Evolutionary conservation across 768 basidiomycete species (phyloP).

Genomic region (Hebeloma cylindrosporum): DNA sequence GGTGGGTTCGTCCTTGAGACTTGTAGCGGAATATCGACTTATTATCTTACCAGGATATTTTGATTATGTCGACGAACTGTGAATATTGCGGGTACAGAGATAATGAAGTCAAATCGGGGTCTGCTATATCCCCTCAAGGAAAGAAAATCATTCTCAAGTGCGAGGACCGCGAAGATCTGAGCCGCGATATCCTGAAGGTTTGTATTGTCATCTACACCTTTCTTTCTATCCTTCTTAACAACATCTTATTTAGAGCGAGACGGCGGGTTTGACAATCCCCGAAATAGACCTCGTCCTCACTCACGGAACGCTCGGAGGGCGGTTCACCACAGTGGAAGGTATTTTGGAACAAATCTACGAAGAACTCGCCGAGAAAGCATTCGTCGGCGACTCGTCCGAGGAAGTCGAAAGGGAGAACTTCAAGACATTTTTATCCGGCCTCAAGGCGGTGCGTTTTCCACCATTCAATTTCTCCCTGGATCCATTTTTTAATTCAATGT

Average conservation of each 20-base stretch:
- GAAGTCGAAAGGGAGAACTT: constrained; percentile 59
- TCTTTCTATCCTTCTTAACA: neutral
- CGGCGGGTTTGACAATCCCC: constrained; percentile 84
- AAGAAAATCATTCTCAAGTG: constrained; percentile 88
- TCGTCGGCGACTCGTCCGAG: constrained; percentile 68
- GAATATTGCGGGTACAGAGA: constrained; percentile 94
- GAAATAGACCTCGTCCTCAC: constrained; percentile 93
- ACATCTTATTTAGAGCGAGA: constrained; percentile 70
- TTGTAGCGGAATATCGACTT: neutral
- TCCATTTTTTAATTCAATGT: constrained; percentile 6
- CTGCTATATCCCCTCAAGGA: constrained; percentile 85
- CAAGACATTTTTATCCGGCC: constrained; percentile 67
- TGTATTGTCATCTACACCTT: constrained; percentile 14
- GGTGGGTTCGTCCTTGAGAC: constrained; percentile 39
- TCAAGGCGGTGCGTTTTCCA: constrained; percentile 63
- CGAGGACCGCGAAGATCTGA: constrained; percentile 88
- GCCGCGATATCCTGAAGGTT: constrained; percentile 93
- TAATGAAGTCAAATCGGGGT: constrained; percentile 95
- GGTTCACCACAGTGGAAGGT: constrained; percentile 97
- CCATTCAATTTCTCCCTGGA: neutral
- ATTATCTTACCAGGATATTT: constrained; percentile 63
- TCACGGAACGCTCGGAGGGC: constrained; percentile 92
- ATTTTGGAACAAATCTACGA: constrained; percentile 93
- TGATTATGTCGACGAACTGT: constrained; percentile 99
- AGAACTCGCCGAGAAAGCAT: constrained; percentile 87